Base-by-base conservation (phyloP, 2,329 filamentous ascomycete species). In the Scolecobasidium constrictum region DNA sequence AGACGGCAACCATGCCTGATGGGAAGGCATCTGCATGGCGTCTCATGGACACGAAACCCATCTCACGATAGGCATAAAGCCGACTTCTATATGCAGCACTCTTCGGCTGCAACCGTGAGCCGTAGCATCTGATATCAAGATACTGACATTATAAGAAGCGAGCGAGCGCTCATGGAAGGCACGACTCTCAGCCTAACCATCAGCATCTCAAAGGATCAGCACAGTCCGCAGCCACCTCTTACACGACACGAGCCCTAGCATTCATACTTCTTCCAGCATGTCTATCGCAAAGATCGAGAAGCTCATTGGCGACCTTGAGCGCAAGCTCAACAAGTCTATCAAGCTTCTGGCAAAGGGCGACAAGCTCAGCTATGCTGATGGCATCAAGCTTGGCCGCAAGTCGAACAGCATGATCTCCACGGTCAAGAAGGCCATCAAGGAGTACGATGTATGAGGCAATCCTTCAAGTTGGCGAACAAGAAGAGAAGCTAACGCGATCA, bases 341-440 rank as follows among this genome's bases (percentile, higher is more conserved):
- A 51, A 50, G 40, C 55, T 56, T 34, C 46, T 50, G 20, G 46
- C 43, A 15, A 56, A 56, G 38, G 53, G 53, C 5, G 42, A 47
- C 11, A 44, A 45, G 21, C 45, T 56, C 40, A 48, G 46, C 18
- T 36, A 54, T 15, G 47, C 45, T 12, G 54, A 56, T 40, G 49
- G 49, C 6, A 50, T 56, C 43, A 54, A 55, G 48, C 48, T 56
- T 5, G 50, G 48, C 12, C 49, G 48, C n/a, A 56, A 56, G 42
- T 52, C 49, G 17, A 56, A 55, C 36, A 50, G 53, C 2, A 52
- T 56, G 16, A 46, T 47, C 15, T 49, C 52, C 9, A 52, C 51
- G 16, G 54, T 55, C 43, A 54, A 50, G 35, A 56, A 56, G 44
- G 45, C 44, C 15, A 48, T 55, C 34, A 52, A 47, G 23, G 52